These are phyloP conservation scores for Hymenoscyphus occultus DNA, from an alignment of 2,329 filamentous ascomycete species.

Conservation along the genomic window DNA sequence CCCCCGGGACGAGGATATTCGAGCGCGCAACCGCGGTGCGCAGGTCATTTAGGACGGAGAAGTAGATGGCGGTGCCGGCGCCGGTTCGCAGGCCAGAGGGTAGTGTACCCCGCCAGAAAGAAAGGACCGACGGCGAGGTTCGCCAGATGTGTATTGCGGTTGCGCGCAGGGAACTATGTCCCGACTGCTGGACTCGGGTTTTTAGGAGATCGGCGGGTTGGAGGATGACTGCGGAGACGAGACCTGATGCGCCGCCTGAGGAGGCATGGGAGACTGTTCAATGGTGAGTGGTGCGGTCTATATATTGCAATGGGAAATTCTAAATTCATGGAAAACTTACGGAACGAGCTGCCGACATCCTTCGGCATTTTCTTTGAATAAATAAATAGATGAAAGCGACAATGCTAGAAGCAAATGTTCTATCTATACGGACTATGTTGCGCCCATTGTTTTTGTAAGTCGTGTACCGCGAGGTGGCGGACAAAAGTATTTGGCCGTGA, in stretches of 20 bases:
- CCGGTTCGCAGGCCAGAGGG: constrained; percentile 93
- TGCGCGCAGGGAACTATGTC: constrained; percentile 62
- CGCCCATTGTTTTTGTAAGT: constrained; percentile 5
- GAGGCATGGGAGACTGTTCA: constrained; percentile 74
- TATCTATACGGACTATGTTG: neutral
- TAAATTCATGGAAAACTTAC: constrained; percentile 35
- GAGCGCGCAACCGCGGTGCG: constrained; percentile 62
- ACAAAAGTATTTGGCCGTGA: neutral
- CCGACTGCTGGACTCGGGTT: constrained; percentile 89
- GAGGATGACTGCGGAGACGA: constrained; percentile 83
- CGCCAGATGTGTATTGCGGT: constrained; percentile 68
- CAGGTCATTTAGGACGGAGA: constrained; percentile 80
- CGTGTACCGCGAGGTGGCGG: neutral
- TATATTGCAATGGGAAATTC: neutral
- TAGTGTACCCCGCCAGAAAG: constrained; percentile 88
- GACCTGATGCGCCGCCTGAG: constrained; percentile 82
- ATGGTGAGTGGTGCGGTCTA: constrained; percentile 9
- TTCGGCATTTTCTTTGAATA: constrained; percentile 44
- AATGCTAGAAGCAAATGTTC: constrained; percentile 18
- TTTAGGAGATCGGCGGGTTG: constrained; percentile 96
- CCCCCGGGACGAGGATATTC: constrained; percentile 38
- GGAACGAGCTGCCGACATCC: constrained; percentile 47
- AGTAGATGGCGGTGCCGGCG: constrained; percentile 90
- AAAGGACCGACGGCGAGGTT: constrained; percentile 60
- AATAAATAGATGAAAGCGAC: constrained; percentile 18